Evolutionary conservation across 352 stramenopile species (phyloP), one percentile per base, ranked within the genome.

Genomic region (Globisporangium takayamanum): DNA sequence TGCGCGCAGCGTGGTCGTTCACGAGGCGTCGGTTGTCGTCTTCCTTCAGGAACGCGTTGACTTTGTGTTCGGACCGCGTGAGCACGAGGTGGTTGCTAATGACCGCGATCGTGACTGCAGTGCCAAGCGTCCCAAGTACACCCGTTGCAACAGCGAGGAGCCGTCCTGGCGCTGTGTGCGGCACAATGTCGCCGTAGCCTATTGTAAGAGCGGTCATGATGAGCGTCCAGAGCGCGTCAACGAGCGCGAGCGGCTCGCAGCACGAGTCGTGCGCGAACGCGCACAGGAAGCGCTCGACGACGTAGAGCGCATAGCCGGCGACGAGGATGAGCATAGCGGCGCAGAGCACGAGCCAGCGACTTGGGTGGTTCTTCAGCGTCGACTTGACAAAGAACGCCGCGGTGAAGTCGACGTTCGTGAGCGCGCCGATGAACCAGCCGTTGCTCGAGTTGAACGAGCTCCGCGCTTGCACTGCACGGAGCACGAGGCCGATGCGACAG

Each of bases 371-470:
- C 55, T 88, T 88, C 41, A 92, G 70, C 49, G 75, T 84, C 1
- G 78, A 77, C 58, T 92, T 92, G 57, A 92, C 67, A 55, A 89
- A 89, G 64, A 88, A 92, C 14, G 73, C 67, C 18, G 67, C 36
- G 12, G 70, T 82, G 65, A 88, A 92, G 60, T 92, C 78, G 30
- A 92, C 77, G 51, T 89, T 89, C 22, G 83, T 92, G 47, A 90
- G 69, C 49, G 83, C 64, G 37, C 76, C 67, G 57, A 92, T 90
- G 65, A 92, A 92, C 78, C 80, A 88, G 45, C 80, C 78, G 58
- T 90, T 89, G 68, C 72, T 89, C 55, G 78, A 80, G 56, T 90
- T 92, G 67, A 92, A 88, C 60, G 79, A 77, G 66, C 78, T 79
- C 46, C 71, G 77, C 56, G 80, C 83, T 53, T 85, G 68, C 46